Evolutionary conservation across 2,329 filamentous ascomycete species (phyloP).

Genomic region (Ophiostoma sp.): DNA sequence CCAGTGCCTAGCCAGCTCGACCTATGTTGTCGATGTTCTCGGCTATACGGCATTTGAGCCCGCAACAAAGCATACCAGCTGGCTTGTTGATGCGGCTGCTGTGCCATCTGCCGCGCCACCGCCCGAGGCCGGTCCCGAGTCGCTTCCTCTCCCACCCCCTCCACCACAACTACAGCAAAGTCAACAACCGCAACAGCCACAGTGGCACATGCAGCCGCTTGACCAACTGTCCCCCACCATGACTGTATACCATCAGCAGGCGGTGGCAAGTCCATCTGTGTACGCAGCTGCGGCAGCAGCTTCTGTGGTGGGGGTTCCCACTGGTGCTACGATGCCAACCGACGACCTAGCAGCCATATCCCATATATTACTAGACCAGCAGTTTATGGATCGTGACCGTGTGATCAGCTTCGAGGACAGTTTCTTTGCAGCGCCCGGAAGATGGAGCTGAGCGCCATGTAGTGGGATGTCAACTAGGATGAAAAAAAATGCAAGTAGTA

Average conservation of each 20-base stretch:
- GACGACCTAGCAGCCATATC: conserved; percentile 32
- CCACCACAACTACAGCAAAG: not conserved
- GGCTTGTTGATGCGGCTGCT: not conserved
- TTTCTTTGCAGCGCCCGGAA: conserved; percentile 17
- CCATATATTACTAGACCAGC: conserved; percentile 27
- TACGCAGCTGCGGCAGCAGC: conserved; percentile 14
- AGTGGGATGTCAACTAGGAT: not conserved
- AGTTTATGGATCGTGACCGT: conserved; percentile 28
- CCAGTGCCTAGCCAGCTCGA: conserved; percentile 14
- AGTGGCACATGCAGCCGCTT: conserved; percentile 13
- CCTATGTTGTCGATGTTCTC: conserved; percentile 21
- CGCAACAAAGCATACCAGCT: not conserved
- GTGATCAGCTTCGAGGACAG: conserved; percentile 28
- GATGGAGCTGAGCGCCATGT: conserved; percentile 8
- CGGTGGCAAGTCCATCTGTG: conserved; percentile 1
- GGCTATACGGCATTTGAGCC: conserved; percentile 15
- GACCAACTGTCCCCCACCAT: conserved; percentile 12
- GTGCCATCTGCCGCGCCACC: not conserved
- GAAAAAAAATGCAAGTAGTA: not conserved
- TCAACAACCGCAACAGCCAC: not conserved
- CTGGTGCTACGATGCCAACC: not conserved
- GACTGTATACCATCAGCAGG: conserved; percentile 11
- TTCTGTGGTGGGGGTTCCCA: conserved; percentile 7
- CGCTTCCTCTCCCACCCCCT: not conserved
- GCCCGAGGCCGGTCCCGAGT: not conserved